Conservation (phyloP, 495 filamentous ascomycete genomes). For the Apiosordaria backusii region DNA sequence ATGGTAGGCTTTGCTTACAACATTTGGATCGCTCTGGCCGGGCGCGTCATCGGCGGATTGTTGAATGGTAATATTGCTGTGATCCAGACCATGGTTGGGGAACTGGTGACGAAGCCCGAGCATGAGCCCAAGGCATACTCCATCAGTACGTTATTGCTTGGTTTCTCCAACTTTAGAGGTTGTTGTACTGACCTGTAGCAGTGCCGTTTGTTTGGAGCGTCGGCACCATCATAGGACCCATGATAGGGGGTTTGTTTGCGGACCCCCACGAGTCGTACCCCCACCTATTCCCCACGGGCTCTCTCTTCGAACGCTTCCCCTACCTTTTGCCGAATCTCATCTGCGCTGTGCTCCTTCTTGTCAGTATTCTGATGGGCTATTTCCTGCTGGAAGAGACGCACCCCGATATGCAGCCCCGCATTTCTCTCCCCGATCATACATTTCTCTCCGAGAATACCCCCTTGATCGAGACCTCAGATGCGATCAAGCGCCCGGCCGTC, state of each 20-base stretch:
- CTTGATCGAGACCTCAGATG: constrained; percentile 66
- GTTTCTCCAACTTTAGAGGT: constrained; percentile 21
- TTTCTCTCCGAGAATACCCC: constrained; percentile 62
- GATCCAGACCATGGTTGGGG: constrained; percentile 89
- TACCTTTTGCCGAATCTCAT: constrained; percentile 79
- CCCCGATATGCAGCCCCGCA: constrained; percentile 67
- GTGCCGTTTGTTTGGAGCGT: constrained; percentile 87
- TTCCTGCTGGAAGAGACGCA: constrained; percentile 76
- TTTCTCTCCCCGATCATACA: constrained; percentile 49
- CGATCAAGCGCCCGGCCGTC: constrained; percentile 63
- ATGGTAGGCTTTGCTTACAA: constrained; percentile 79
- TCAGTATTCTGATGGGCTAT: constrained; percentile 71
- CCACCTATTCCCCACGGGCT: constrained; percentile 55
- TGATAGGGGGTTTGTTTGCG: constrained; percentile 75
- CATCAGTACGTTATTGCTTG: constrained; percentile 39
- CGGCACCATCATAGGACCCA: constrained; percentile 78
- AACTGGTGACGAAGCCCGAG: constrained; percentile 71
- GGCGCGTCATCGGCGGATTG: constrained; percentile 71
- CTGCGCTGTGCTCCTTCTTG: constrained; percentile 65
- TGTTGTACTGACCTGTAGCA: constrained; percentile 1
- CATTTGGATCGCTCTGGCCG: constrained; percentile 72
- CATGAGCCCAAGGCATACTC: constrained; percentile 81
- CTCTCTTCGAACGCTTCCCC: constrained; percentile 71
- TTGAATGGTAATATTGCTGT: constrained; percentile 88
- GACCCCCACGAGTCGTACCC: constrained; percentile 69